Conservation (phyloP, 2,329 filamentous ascomycete genomes). For the Chrysosporium queenslandicum region DNA sequence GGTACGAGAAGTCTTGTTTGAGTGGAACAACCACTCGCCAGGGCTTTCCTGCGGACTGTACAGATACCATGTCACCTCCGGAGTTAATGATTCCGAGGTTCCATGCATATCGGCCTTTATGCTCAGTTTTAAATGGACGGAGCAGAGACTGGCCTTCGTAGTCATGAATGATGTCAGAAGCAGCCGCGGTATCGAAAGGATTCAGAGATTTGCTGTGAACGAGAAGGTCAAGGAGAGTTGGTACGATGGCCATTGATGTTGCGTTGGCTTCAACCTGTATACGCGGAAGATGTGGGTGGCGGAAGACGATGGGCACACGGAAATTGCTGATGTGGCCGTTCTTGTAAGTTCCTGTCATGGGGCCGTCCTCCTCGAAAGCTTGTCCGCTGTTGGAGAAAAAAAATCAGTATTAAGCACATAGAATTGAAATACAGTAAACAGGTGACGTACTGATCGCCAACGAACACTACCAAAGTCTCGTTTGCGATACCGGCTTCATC, state of each 20-base stretch:
- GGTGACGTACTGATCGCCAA: constrained; percentile 34
- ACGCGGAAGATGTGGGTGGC: constrained; percentile 37
- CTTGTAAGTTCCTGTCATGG: constrained; percentile 33
- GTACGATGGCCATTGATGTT: constrained; percentile 37
- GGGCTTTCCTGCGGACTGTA: constrained; percentile 71
- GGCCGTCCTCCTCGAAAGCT: constrained; percentile 35
- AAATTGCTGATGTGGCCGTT: constrained; percentile 39
- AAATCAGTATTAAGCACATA: constrained; percentile 1
- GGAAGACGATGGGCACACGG: constrained; percentile 37
- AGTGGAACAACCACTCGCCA: constrained; percentile 66
- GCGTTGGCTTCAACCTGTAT: constrained; percentile 34
- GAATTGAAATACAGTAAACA: not conserved
- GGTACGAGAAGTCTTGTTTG: constrained; percentile 56
- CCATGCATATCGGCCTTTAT: constrained; percentile 28
- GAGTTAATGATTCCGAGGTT: constrained; percentile 29
- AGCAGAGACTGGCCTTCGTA: constrained; percentile 43
- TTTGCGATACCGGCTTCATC: constrained; percentile 38
- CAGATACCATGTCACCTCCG: constrained; percentile 43
- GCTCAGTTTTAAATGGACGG: constrained; percentile 30
- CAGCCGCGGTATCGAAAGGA: constrained; percentile 24
- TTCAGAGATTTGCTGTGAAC: constrained; percentile 34
- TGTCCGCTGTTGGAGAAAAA: constrained; percentile 26
- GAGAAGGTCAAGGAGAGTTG: constrained; percentile 40
- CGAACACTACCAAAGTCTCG: constrained; percentile 39
- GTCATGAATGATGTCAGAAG: constrained; percentile 34